Evolutionary conservation across 768 basidiomycete species (phyloP).

Genomic region (Pleurotus tuber-regium): DNA sequence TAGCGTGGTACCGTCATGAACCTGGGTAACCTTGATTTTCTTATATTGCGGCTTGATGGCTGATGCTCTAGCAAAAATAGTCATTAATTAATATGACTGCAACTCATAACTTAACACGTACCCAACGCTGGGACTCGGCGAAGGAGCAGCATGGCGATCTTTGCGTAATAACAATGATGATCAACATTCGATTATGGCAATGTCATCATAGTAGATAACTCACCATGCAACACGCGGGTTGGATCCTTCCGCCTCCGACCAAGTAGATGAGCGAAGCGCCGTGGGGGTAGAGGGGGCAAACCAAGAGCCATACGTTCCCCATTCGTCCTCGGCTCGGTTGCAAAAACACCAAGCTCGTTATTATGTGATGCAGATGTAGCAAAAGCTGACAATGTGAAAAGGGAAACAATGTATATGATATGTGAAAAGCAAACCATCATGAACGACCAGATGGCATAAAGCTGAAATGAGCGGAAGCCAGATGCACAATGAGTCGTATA

Average conservation of each 20-base stretch:
- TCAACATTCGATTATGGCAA: not conserved
- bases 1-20: not conserved
- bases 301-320: constrained; percentile 8
- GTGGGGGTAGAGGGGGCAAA: not conserved
- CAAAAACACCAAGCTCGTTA: not conserved
- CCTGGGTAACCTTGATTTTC: not conserved
- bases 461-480: no score
- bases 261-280: not conserved
- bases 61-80: not conserved
- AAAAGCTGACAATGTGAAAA: not conserved
- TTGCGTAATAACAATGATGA: no score
- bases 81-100: not conserved
- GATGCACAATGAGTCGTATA: no score
- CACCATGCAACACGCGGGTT: not conserved
- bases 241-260: not conserved
- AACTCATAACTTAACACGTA: not conserved
- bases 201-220: not conserved
- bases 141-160: constrained; percentile 1
- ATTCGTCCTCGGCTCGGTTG: not conserved
- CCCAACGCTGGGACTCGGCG: not conserved
- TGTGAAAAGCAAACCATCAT: no score
- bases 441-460: no score
- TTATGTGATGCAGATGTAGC: not conserved
- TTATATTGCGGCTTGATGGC: not conserved
- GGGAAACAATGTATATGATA: not conserved